phyloP scores from a whole-genome alignment of 371 early-diverging fungal species.

The Mortierella sp. region DNA sequence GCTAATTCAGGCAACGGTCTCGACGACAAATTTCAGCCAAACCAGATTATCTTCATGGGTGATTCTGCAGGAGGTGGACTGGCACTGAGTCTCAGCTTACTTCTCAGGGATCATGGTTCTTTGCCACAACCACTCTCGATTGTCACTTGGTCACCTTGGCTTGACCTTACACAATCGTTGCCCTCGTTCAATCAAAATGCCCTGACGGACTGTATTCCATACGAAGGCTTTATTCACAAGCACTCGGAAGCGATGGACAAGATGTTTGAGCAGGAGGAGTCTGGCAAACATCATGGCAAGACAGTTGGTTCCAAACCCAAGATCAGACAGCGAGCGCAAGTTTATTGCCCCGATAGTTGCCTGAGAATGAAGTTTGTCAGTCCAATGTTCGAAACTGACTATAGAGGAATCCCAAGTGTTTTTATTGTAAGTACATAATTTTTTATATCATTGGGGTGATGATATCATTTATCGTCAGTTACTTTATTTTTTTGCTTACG shows the following conservation, averaged over 20 bases:
- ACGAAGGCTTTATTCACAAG: constrained; percentile 28
- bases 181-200: constrained; percentile 48
- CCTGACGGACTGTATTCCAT: constrained; percentile 38
- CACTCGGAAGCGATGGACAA: constrained; percentile 36
- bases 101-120: constrained; percentile 50
- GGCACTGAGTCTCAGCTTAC: constrained; percentile 44
- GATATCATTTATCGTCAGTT: background rate
- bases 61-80: constrained; percentile 78
- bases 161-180: constrained; percentile 40
- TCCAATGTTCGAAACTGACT: constrained; percentile 39
- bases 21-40: constrained; percentile 34
- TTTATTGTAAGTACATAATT: constrained; percentile 37
- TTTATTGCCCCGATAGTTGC: constrained; percentile 43
- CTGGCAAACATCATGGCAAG: background rate
- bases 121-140: constrained; percentile 46
- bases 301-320: background rate
- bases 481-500: background rate
- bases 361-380: constrained; percentile 50
- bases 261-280: constrained; percentile 30
- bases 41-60: constrained; percentile 65
- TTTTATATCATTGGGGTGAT: background rate
- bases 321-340: constrained; percentile 37
- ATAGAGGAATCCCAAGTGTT: constrained; percentile 34
- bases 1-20: background rate
- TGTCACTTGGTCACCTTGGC: constrained; percentile 48